Evolutionary conservation across 1,284 basidiomycete species (phyloP).

Genomic region (Apiotrichum porosum): DNA sequence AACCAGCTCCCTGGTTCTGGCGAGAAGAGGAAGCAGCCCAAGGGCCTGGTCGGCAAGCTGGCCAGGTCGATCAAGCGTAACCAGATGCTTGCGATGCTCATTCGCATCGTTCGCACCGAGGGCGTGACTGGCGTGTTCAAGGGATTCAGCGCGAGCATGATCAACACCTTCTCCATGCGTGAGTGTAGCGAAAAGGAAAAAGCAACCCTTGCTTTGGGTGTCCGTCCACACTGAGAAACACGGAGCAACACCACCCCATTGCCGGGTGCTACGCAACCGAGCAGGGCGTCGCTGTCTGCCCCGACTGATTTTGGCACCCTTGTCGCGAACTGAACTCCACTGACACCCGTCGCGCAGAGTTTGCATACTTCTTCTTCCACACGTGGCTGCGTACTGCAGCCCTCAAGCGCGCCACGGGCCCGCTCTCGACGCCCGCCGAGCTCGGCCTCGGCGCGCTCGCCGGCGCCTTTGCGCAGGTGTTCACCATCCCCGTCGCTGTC

Average conservation of each 20-base stretch:
- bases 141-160: conserved; percentile 95
- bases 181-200: conserved; percentile 49
- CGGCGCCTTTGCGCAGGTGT: conserved; percentile 91
- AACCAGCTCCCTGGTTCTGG: no score
- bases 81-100: conserved; percentile 59
- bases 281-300: no score
- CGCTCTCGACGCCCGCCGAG: conserved; percentile 73
- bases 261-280: no score
- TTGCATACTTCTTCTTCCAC: conserved; percentile 99
- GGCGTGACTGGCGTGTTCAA: conserved; percentile 79
- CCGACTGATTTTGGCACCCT: no score
- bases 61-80: conserved; percentile 32
- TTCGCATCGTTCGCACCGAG: conserved; percentile 69
- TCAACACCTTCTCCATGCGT: conserved; percentile 97
- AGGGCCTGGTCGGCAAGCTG: conserved; percentile 23
- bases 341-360: conserved; percentile 63
- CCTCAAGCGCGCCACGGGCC: conserved; percentile 36
- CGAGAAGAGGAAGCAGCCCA: conserved; percentile 46
- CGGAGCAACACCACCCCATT: no score
- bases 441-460: conserved; percentile 85
- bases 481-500: conserved; percentile 96
- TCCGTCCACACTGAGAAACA: no score
- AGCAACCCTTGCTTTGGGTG: no score
- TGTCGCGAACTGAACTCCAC: no score
- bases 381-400: conserved; percentile 67